These are phyloP conservation scores for Diatrype stigma DNA, from an alignment of 2,329 filamentous ascomycete species.

Conservation along the genomic window DNA sequence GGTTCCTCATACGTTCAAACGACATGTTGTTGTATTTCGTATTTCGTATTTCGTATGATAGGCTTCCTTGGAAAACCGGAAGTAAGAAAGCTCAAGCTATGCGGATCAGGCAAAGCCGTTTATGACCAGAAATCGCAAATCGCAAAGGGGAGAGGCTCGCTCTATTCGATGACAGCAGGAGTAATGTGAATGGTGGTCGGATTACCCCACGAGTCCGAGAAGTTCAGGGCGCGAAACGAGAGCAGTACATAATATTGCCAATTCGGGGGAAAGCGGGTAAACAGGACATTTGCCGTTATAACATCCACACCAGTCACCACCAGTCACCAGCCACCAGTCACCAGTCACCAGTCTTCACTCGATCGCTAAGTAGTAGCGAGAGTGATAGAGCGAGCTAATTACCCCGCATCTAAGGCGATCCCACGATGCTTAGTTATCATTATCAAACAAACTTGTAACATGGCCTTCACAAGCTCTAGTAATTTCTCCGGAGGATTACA, in stretches of 20 bases:
- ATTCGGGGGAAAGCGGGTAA: background rate
- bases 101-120: background rate
- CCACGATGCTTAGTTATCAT: too few species aligned
- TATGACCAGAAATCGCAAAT: background rate
- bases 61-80: too few species aligned
- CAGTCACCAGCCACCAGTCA: too few species aligned
- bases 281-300: background rate
- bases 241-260: background rate
- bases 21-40: background rate
- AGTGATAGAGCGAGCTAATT: too few species aligned
- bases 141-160: background rate
- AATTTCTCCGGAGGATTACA: too few species aligned
- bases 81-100: background rate
- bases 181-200: background rate
- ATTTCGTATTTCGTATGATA: too few species aligned
- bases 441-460: too few species aligned
- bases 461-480: too few species aligned
- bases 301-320: too few species aligned
- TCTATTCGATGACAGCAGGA: background rate
- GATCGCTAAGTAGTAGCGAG: too few species aligned
- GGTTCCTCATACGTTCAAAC: constrained; percentile 7
- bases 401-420: too few species aligned
- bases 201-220: background rate
- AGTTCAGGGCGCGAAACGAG: background rate
- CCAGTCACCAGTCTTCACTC: too few species aligned